Base-by-base conservation (phyloP, 2,329 filamentous ascomycete species). In the Talaromyces islandicus region DNA sequence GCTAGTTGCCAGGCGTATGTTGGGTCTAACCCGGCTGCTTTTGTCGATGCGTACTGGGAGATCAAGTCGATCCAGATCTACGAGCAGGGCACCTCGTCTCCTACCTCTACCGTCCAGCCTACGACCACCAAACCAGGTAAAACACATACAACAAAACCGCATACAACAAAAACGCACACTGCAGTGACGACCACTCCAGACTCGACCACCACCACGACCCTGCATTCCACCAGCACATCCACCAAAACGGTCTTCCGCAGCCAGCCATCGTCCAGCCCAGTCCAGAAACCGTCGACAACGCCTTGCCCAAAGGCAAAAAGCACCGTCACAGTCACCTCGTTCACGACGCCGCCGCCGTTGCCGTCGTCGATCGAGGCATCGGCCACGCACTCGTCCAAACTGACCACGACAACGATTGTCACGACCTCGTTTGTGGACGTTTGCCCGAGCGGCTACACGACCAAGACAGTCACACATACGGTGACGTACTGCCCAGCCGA, bases 21-120 rank as follows among this genome's bases (percentile, higher is more conserved):
- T 27, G 81, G 81, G 51, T 75, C 81, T 64, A 88, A 93, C 72
- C 89, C 91, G 0, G 70, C 75, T 9, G 87, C 80, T 25, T 96
- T 93, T 72, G 73, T 78, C 55, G 81, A 94, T 43, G 84, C 89
- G 1, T 95, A 88, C 78, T 96, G 91, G 89, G 78, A 86, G 62
- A 83, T 96, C 74, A 89, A 88, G 71, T 86, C 81, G 24, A 78
- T 92, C 70, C 86, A 85, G 75, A 81, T 91, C n/a, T 92, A 81
- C 68, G 66, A 74, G 62, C n/a, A 60, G 32, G 57, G 54, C 29
- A 14, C 54, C 27, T 12, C 57, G 0, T 24, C 57, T 10, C 21
- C 35, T 3, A 38, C 57, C 0, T 32, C 46, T 19, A 59, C 57
- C 2, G 52, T n/a, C 27, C n/a, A 19, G n/a, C 35, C 41, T 19